phyloP scores from a whole-genome alignment of 768 basidiomycete species.

The Mycena venus region DNA sequence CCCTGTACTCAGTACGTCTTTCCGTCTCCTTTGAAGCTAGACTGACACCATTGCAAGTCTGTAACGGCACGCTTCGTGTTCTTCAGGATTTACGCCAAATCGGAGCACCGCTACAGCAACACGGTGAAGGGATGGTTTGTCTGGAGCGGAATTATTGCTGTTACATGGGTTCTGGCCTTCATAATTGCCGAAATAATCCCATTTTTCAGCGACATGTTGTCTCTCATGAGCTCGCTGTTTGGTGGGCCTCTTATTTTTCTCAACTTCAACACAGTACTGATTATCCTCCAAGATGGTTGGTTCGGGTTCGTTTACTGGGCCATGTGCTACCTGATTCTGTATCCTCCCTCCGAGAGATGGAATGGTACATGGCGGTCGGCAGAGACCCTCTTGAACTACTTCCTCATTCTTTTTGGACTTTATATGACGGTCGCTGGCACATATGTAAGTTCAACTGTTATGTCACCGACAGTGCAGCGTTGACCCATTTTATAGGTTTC shows the following conservation, averaged over 20 bases:
- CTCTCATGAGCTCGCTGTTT: slow-evolving; percentile 50
- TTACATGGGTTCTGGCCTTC: slow-evolving; percentile 39
- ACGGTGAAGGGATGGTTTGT: slow-evolving; percentile 35
- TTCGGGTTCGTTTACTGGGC: slow-evolving; percentile 53
- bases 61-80: slow-evolving; percentile 59
- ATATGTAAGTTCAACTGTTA: slow-evolving; percentile 38
- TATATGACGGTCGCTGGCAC: slow-evolving; percentile 48
- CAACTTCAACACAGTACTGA: background rate
- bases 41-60: slow-evolving; percentile 41
- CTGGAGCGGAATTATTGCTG: slow-evolving; percentile 38
- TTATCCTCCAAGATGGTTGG: slow-evolving; percentile 33
- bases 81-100: slow-evolving; percentile 57
- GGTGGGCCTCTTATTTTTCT: slow-evolving; percentile 33
- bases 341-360: slow-evolving; percentile 46
- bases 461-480: background rate
- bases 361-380: slow-evolving; percentile 37
- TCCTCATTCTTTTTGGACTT: slow-evolving; percentile 44
- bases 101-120: slow-evolving; percentile 48
- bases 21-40: background rate
- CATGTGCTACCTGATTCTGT: slow-evolving; percentile 48
- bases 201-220: slow-evolving; percentile 50
- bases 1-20: slow-evolving; percentile 54
- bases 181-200: slow-evolving; percentile 42
- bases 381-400: slow-evolving; percentile 48
- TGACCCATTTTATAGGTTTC: background rate